These are phyloP conservation scores for Trypanosoma caninum DNA, from an alignment of 208 protist genomes.

Conservation along the genomic window DNA sequence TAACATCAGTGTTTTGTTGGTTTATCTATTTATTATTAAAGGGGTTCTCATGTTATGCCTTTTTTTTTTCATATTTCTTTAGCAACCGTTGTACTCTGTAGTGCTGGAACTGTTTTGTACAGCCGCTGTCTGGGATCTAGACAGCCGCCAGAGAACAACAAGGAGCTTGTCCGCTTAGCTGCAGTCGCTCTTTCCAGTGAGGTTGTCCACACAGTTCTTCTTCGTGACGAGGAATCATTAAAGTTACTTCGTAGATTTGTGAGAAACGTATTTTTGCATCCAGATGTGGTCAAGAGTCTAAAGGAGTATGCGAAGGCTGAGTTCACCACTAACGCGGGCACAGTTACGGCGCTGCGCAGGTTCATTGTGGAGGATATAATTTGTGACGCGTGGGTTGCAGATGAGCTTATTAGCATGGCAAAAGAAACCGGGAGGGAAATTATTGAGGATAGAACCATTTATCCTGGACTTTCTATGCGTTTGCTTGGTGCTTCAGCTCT, in stretches of 20 bases:
- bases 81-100: conserved; percentile 45
- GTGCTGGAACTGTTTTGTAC: conserved; percentile 51
- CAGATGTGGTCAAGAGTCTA: conserved; percentile 40
- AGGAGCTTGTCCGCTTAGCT: conserved; percentile 61
- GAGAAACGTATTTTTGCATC: conserved; percentile 53
- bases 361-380: conserved; percentile 78
- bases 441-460: conserved; percentile 49
- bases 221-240: conserved; percentile 38
- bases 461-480: conserved; percentile 41
- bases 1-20: too few relatives aligned
- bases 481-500: conserved; percentile 44
- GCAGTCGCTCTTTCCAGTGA: conserved; percentile 74
- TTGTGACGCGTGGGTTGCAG: conserved; percentile 73
- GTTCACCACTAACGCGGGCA: conserved; percentile 50
- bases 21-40: too few relatives aligned
- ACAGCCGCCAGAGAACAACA: conserved; percentile 31
- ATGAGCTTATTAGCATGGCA: conserved; percentile 72
- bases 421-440: conserved; percentile 45
- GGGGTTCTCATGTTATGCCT: conserved; percentile 12
- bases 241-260: conserved; percentile 44
- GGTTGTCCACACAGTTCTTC: conserved; percentile 51
- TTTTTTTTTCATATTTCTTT: conserved; percentile 30
- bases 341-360: conserved; percentile 41
- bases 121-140: conserved; percentile 16
- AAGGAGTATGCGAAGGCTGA: conserved; percentile 59